Conservation (phyloP, 225 moss, liverwort and hornwort genomes). For the Pseudisothecium myosuroides region DNA sequence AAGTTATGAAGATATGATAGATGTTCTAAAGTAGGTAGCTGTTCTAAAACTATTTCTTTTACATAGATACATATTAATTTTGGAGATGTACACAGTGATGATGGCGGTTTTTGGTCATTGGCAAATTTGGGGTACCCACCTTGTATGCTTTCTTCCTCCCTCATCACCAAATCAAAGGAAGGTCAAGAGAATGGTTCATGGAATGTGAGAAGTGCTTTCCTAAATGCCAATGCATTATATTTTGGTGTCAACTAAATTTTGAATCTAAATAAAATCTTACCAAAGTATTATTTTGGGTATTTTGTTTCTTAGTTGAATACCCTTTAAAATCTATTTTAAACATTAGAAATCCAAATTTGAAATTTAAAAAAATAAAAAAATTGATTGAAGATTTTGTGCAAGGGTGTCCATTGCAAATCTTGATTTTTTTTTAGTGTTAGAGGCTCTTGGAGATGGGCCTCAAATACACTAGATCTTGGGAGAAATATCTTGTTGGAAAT, state of each 20-base stretch:
- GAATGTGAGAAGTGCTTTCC: background rate
- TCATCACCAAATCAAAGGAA: background rate
- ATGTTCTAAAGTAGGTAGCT: no score
- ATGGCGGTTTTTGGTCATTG: background rate
- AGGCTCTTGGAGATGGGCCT: no score
- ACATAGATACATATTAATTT: background rate
- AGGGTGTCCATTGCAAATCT: background rate
- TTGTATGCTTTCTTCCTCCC: background rate
- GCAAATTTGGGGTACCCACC: accelerated
- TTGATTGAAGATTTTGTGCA: background rate
- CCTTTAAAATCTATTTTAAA: background rate
- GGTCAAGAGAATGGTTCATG: background rate
- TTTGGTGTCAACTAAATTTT: background rate
- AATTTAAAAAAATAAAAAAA: background rate
- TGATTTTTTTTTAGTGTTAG: background rate
- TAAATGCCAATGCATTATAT: background rate
- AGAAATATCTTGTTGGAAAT: background rate
- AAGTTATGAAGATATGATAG: background rate
- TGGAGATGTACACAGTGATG: background rate
- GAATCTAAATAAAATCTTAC: background rate
- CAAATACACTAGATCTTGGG: background rate
- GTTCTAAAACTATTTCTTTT: background rate
- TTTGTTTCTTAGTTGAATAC: background rate
- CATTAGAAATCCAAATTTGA: accelerated
- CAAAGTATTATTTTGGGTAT: background rate